Evolutionary conservation across 2,329 filamentous ascomycete species (phyloP).

Genomic region (Hymenoscyphus repandus): DNA sequence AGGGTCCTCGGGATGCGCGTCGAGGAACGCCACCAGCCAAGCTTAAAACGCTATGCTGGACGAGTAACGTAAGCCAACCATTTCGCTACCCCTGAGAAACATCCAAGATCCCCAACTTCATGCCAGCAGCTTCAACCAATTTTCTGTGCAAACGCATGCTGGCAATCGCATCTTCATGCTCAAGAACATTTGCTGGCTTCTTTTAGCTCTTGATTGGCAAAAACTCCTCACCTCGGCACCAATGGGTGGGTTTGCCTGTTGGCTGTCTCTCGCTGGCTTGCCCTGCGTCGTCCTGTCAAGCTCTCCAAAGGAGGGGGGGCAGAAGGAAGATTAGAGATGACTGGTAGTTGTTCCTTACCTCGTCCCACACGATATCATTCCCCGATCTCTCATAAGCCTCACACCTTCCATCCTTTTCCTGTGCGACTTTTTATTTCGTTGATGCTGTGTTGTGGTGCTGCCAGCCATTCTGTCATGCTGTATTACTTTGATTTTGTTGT

Average conservation of each 20-base stretch:
- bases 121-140: neutral
- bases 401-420: neutral
- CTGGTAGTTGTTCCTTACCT: neutral
- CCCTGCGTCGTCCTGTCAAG: too few species aligned
- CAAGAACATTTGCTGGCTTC: too few species aligned
- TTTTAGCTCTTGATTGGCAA: too few species aligned
- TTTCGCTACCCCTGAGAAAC: slow-evolving; percentile 6
- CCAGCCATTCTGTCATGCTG: neutral
- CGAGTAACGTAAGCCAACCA: slow-evolving; percentile 12
- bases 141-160: too few species aligned
- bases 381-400: neutral
- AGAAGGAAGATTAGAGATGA: neutral
- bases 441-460: neutral
- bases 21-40: slow-evolving; percentile 9
- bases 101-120: slow-evolving; percentile 2
- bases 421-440: neutral
- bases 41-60: neutral
- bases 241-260: too few species aligned
- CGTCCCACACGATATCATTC: neutral
- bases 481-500: neutral
- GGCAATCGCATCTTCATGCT: too few species aligned
- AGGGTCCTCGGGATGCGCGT: slow-evolving; percentile 3
- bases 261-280: too few species aligned
- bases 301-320: too few species aligned
- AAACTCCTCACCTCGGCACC: too few species aligned